These are phyloP conservation scores for Sporothrix curviconia DNA, from an alignment of 2,329 filamentous ascomycete genomes.

Conservation along the genomic window DNA sequence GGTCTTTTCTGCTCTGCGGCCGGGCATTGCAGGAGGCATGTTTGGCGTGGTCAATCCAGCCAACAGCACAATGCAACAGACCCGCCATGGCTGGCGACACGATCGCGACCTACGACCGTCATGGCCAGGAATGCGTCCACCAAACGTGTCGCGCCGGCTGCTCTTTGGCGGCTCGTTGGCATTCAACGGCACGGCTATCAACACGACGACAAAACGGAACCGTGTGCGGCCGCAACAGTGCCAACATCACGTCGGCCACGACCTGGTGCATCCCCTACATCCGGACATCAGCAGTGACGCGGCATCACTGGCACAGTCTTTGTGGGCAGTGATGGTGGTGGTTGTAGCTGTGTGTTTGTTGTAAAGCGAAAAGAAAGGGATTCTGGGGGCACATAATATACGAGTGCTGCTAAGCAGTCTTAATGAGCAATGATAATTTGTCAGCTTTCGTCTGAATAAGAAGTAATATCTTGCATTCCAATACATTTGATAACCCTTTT, in stretches of 20 bases:
- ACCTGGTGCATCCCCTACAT: neutral
- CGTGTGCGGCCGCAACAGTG: neutral
- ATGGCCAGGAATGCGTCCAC: slow-evolving; percentile 16
- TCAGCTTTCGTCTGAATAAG: neutral
- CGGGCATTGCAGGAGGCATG: slow-evolving; percentile 40
- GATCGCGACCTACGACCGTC: slow-evolving; percentile 17
- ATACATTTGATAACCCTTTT: neutral
- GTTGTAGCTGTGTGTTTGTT: neutral
- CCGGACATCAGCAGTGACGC: neutral
- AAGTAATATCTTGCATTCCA: neutral
- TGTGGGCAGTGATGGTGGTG: neutral
- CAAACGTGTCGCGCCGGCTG: slow-evolving; percentile 18
- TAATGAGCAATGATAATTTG: neutral
- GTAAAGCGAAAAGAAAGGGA: no score
- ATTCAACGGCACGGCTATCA: neutral
- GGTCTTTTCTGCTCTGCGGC: slow-evolving; percentile 38
- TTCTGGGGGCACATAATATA: no score
- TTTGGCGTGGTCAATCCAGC: slow-evolving; percentile 38
- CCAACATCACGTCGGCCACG: neutral
- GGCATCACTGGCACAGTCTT: neutral
- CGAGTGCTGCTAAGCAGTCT: slow-evolving; percentile 16
- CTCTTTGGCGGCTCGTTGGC: slow-evolving; percentile 20
- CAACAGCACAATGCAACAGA: neutral
- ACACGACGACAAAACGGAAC: neutral
- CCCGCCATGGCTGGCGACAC: no score